Base-by-base conservation (phyloP, 768 basidiomycete species). In the Dentipellis sp. region DNA sequence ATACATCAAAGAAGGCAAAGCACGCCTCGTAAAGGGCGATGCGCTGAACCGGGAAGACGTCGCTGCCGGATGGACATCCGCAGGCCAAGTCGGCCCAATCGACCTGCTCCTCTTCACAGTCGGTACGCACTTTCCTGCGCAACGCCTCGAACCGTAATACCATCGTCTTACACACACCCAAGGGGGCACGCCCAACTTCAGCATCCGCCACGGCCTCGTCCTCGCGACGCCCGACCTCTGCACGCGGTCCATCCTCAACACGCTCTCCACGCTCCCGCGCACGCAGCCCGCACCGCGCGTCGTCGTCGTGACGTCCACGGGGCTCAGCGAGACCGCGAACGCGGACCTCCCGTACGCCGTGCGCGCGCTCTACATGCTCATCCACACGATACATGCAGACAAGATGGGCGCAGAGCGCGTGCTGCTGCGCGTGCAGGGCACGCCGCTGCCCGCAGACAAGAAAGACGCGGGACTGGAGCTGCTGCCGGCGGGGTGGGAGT, bases 41-140 rank as follows among this genome's bases (percentile, higher is more conserved):
- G 85, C 81, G 0, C 71, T 82, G 7, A 71, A 75, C 37, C 65
- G 73, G 54, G 73, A 70, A 0, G 81, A 86, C 58, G 75, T 84
- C 52, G 56, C 71, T 57, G 69, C 66, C 14, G 81, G 74, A 2
- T 86, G 84, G 83, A 64, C 71, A 4, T 72, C 71, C 54, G 75
- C 75, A 1, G 67, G 66, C 0, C 57, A 62, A 53, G 68, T 65
- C 1, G 66, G 64, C 10, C 50, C 62, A 3, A 73, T 86, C 52
- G 82, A 85, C 58, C 60, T 78, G 23, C 68, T 86, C 17, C 59
- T 88, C 10, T 86, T 81, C 69, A 78, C 83, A 4, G 74, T 88
- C 56, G 86, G 84, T 78, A 60, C 50, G 78, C 17, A 8, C 48
- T 14, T 70, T 4, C 12, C 39, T 23, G 7, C 10, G 45, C 29